phyloP scores from a whole-genome alignment of 2,329 filamentous ascomycete species.

The Colletotrichum spinosum region DNA sequence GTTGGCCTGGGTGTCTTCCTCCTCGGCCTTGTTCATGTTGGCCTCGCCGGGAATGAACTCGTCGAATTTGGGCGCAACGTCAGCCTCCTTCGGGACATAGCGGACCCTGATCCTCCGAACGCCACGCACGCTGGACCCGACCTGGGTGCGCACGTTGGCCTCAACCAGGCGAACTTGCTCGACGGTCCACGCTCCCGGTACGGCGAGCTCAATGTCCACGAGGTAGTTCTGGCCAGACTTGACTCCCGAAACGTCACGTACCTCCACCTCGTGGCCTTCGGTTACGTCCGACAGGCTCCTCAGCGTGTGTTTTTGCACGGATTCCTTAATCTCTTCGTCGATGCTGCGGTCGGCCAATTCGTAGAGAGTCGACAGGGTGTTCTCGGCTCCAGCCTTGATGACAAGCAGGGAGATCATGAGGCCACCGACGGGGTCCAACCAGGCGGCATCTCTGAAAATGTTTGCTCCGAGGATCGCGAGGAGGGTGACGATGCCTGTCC shows the following conservation, averaged over 20 bases:
- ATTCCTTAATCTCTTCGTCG: constrained; percentile 83
- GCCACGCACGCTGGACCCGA: constrained; percentile 84
- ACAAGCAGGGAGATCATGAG: constrained; percentile 94
- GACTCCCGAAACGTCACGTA: constrained; percentile 86
- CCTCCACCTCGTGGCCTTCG: constrained; percentile 70
- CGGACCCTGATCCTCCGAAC: constrained; percentile 86
- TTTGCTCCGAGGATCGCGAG: constrained; percentile 91
- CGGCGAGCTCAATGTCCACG: constrained; percentile 87
- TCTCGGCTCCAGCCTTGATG: constrained; percentile 87
- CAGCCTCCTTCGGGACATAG: constrained; percentile 78
- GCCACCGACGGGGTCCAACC: constrained; percentile 94
- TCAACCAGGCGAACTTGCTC: constrained; percentile 78
- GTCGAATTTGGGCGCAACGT: constrained; percentile 69
- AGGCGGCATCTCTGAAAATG: constrained; percentile 84
- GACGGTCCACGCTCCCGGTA: constrained; percentile 82
- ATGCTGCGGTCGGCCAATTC: constrained; percentile 93
- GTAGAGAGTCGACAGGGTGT: constrained; percentile 83
- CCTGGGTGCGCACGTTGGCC: constrained; percentile 74
- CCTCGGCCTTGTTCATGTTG: constrained; percentile 67
- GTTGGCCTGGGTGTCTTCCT: constrained; percentile 53
- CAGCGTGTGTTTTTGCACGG: constrained; percentile 74
- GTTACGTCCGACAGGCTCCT: constrained; percentile 67
- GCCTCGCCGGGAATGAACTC: constrained; percentile 81
- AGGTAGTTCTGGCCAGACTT: constrained; percentile 98
- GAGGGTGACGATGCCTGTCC: constrained; percentile 94